These are phyloP conservation scores for Panaeolus cyanescens DNA, from an alignment of 768 basidiomycete genomes.

Conservation along the genomic window DNA sequence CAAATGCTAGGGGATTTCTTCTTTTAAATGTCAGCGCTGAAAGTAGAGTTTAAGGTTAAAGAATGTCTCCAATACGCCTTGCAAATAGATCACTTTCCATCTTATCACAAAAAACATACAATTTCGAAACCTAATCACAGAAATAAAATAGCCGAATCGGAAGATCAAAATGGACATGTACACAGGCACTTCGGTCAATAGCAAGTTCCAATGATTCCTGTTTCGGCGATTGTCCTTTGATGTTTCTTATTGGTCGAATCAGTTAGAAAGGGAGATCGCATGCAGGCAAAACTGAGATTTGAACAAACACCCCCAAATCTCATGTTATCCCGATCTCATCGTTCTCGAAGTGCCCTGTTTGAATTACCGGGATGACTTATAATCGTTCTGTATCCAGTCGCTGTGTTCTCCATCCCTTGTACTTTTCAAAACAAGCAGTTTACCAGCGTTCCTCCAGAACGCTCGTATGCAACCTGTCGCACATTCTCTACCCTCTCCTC, in stretches of 20 bases:
- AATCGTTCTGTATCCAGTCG: background rate
- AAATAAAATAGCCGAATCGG: background rate
- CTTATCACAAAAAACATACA: too few relatives aligned
- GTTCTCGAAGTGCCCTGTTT: background rate
- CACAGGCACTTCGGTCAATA: background rate
- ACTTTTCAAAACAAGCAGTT: background rate
- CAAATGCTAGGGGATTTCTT: background rate
- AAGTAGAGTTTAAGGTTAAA: too few relatives aligned
- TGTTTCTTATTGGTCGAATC: background rate
- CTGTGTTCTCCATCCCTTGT: background rate
- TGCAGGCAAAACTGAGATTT: background rate
- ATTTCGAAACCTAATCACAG: background rate
- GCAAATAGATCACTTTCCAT: too few relatives aligned
- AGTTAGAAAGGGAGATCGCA: background rate
- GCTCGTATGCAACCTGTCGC: background rate
- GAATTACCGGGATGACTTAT: constrained; percentile 1
- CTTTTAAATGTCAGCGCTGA: too few relatives aligned
- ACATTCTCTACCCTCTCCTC: background rate
- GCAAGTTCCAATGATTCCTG: background rate
- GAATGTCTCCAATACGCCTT: background rate
- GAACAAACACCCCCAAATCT: background rate
- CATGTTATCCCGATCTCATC: background rate
- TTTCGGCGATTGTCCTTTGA: background rate
- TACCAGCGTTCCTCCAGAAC: background rate
- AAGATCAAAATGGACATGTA: background rate